phyloP scores from a whole-genome alignment of 2,329 filamentous ascomycete species.

The Bipolaris gigantea region DNA sequence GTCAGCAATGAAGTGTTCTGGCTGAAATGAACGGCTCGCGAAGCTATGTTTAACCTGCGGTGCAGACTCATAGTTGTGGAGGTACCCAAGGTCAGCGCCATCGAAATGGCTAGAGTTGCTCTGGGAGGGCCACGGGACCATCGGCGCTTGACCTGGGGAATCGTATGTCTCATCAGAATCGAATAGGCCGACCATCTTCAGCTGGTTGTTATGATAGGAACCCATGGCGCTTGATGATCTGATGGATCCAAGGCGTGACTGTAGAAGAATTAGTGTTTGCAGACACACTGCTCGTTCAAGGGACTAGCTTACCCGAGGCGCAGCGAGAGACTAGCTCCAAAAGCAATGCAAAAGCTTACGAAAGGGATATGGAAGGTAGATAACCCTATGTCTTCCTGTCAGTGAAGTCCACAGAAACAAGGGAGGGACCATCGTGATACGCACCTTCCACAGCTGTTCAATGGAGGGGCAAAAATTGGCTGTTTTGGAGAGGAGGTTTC shows the following conservation, averaged over 20 bases:
- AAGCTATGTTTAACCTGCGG: background rate
- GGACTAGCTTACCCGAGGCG: background rate
- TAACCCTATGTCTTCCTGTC: background rate
- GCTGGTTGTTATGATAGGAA: slow-evolving; percentile 16
- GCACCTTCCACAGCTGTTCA: slow-evolving; percentile 1
- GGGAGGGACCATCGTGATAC: background rate
- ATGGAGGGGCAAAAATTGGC: background rate
- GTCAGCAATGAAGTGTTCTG: background rate
- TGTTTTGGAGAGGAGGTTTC: background rate
- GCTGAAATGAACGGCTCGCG: background rate
- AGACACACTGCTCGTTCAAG: background rate
- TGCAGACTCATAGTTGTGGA: background rate
- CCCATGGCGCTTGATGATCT: slow-evolving; percentile 9
- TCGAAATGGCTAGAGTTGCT: background rate
- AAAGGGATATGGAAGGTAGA: background rate
- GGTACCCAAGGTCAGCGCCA: background rate
- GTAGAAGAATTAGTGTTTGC: background rate
- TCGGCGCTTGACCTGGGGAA: background rate
- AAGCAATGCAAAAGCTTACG: background rate
- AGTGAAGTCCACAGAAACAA: background rate
- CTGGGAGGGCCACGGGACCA: background rate
- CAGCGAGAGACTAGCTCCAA: background rate
- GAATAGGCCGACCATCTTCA: slow-evolving; percentile 15
- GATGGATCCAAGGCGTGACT: background rate
- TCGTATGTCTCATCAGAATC: background rate